Base-by-base conservation (phyloP, 176 grass and related monocot species). In the Paspalum notatum region DNA sequence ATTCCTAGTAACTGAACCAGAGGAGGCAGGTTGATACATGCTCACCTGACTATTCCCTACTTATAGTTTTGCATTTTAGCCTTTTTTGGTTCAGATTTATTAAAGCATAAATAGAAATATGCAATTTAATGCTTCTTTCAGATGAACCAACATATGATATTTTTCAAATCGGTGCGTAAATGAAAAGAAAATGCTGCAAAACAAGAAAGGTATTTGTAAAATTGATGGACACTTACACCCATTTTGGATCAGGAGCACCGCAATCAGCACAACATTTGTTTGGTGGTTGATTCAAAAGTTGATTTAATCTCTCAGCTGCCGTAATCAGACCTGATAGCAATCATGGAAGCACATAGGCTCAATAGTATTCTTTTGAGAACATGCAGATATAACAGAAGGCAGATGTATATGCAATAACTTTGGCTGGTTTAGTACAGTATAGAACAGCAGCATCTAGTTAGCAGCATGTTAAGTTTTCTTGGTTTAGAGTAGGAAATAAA, bases 171-270 rank as follows among this genome's bases (percentile, higher is more conserved):
- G 11, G 39, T 40, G 43, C 52, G 49, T 76, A 55, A n/a, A 22
- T 62, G 46, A 56, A 74, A 44, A 43, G 6, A 82, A 82, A 62
- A 69, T 75, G 8, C 9, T 2, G 6, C 37, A 43, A 4, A 27
- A 9, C 7, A 47, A 56, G 5, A 32, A 48, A 63, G 42, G 1
- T 13, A 64, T 13, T 58, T 26, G 53, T 24, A 62, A n/a, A 62
- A 62, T 61, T 11, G 62, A 71, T 83, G 57, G 21, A 91, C 79
- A 82, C 92, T 84, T 95, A 99, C 92, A 91, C 92, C 90, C 96
- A 99, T 95, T 95, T 95, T 44, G 96, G 96, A 90, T 95, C 92
- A 55, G 82, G 82, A 49, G 92, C 88, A 68, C 90, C 87, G 69
- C 96, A 99, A 46, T 95, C 92, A 16, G 92, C 92, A 42, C 90